Evolutionary conservation across 208 protist species (phyloP), one percentile per base, ranked within the genome.

Genomic region (Porcisia deanei): DNA sequence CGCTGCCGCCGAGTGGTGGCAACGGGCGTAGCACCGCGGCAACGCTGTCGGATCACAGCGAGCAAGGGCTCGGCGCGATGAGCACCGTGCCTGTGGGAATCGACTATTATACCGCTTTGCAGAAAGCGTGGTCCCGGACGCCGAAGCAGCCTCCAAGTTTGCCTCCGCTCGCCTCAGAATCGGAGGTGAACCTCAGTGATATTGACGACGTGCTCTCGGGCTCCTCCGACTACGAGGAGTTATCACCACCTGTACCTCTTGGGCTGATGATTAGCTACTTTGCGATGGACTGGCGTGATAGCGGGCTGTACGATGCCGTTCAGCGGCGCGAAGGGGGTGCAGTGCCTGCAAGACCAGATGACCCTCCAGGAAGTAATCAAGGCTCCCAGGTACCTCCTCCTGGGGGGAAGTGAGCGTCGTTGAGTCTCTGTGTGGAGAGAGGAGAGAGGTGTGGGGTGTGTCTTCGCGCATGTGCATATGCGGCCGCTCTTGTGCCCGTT

Each of bases 181-280:
- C 71, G 37, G 77, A 82, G 25, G 72, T 82, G 49, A 73, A 82
- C 41, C 66, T 82, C 34, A 63, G 41, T 58, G 72, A 77, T 39
- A 82, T 82, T n/a, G 72, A 82, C 34, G 77, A 76, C 34, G 64
- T 77, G 39, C 49, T 82, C 55, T 82, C 77, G 0, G 70, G 76
- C 9, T 75, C 80, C 55, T 68, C 75, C 1, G 66, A 80, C 47
- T 73, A 65, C 65, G 75, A 77, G 80, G 85, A 85, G 59, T 41
- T 94, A 63, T 75, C 54, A 18, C 90, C 90, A 14, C 76, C 86
- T 5, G 86, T 94, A 73, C 88, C 90, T 52, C 79, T 94, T 25
- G 75, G 64, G 14, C 84, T 88, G 58, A 91, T 92, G 86, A 87
- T 94, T 34, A 82, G 86, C 34, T 73, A 91, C 54, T 81, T 94